Base-by-base conservation (phyloP, 1,284 basidiomycete species). In the Boletus semigastroideus region DNA sequence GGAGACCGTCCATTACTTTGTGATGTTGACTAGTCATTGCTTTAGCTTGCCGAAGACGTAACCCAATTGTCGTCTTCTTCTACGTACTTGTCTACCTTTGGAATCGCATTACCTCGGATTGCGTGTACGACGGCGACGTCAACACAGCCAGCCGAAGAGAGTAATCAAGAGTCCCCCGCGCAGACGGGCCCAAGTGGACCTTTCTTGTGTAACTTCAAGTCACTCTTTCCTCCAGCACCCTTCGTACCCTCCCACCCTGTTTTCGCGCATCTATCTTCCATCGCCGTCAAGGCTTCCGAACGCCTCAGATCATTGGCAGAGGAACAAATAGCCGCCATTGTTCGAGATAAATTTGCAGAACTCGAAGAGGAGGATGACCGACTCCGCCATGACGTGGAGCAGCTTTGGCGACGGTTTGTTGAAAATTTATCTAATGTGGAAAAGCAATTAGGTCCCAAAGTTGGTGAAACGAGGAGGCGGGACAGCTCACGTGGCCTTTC, bases 161-260 rank as follows among this genome's bases (percentile, higher is more conserved):
- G 56, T 54, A 53, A 59, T 58, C 49, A 67, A 55, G 52, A 61
- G 45, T 53, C 66, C 58, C 48, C 58, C 66, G 44, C 66, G 68
- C 53, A 65, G 68, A 61, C 76, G 44, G 67, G 67, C 42, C 62
- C 62, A 12, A 40, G 68, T 10, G 68, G 69, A 36, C 66, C 69
- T 28, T 77, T 77, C 64, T 69, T 85, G 52, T 71, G 76, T 42
- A 65, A 72, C 55, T 58, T 84, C 56, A 74, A 74, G 39, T 74
- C 84, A 4, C 69, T 91, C 28, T 87, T 90, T 64, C 79, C 83
- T 28, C 87, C 87, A 19, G 80, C 86, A 16, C 88, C 89, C 11
- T 90, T 88, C 67, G 82, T 86, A 0, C 84, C 89, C 13, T 83
- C 83, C 20, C 86, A 91, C 59, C 80, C 83, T 9, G 80, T 85